Evolutionary conservation across 2,329 filamentous ascomycete genomes (phyloP), one percentile per base, ranked within the genome.

Genomic region (Paraconiothyrium sp.): DNA sequence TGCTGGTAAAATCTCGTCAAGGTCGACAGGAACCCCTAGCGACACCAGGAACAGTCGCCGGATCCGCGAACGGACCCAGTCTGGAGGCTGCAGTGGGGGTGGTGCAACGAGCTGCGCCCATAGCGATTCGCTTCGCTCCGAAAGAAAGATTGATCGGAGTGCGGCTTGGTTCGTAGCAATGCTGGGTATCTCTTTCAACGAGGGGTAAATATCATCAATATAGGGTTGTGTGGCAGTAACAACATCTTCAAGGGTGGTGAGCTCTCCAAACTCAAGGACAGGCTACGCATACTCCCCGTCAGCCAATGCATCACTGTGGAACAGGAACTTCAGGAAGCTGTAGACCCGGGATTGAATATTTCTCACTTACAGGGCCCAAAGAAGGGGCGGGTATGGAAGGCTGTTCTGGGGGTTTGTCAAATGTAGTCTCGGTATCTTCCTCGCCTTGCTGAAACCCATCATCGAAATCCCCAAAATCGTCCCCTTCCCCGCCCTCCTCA

Each of bases 41-140:
- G 94, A 97, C 57, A 99, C 94, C 46, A 99, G 88, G 77, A 99
- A 99, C 30, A 99, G 87, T 32, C 95, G 92, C 57, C 95, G 90
- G 70, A 97, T 99, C 55, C 94, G 92, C 56, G 93, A 97, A 66
- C 95, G 92, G 61, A 97, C 96, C 95, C 95, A 99, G 79, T 99
- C 95, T 0, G 95, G 94, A 6, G 95, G 95, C 72, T 97, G 93
- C 41, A 99, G 87, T 2, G 95, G 94, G 1, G 95, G 95, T 22
- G 95, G 94, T 2, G 94, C 94, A 34, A 97, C 93, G 4, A 99
- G 88, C 81, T 99, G 95, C 44, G 94, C 93, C 95, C 95, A 99
- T 37, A 99, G 84, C 0, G 95, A 97, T 59, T 92, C 89, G 63
- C 92, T 96, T 61, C 94, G 89, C 56, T 93, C 90, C 44, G 92